Evolutionary conservation across 2,329 filamentous ascomycete species (phyloP).

Genomic region (Cercospora berteroae): DNA sequence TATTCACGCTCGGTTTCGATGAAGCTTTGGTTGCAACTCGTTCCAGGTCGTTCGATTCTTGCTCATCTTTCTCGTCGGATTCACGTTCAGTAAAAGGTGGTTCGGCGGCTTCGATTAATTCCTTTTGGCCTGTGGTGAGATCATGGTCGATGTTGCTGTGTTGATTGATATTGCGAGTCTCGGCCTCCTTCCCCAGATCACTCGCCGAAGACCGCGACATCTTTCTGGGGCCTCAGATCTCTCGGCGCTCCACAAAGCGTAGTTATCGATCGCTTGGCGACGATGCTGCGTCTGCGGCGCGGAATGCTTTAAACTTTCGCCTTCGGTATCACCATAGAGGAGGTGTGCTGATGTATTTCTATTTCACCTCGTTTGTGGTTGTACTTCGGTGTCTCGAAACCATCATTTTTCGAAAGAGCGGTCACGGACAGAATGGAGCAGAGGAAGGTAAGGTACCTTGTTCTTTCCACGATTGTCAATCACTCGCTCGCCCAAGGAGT

Average conservation of each 20-base stretch:
- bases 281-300: neutral
- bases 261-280: neutral
- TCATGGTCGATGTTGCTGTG: neutral
- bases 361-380: neutral
- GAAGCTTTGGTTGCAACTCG: conserved; percentile 24
- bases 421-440: neutral
- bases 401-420: neutral
- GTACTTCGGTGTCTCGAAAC: neutral
- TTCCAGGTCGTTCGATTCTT: conserved; percentile 18
- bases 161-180: neutral
- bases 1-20: conserved; percentile 41
- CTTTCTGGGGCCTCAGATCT: neutral
- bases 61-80: conserved; percentile 8
- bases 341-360: neutral
- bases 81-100: conserved; percentile 13
- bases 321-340: neutral
- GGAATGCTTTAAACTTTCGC: neutral
- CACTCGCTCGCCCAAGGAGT: neutral
- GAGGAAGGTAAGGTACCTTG: neutral
- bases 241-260: neutral
- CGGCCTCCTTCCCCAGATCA: conserved; percentile 5
- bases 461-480: neutral
- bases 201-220: conserved; percentile 8
- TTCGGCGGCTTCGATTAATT: conserved; percentile 15
- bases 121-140: conserved; percentile 2